Base-by-base conservation (phyloP, 345 rosid species). In the Litchi chinensis region DNA sequence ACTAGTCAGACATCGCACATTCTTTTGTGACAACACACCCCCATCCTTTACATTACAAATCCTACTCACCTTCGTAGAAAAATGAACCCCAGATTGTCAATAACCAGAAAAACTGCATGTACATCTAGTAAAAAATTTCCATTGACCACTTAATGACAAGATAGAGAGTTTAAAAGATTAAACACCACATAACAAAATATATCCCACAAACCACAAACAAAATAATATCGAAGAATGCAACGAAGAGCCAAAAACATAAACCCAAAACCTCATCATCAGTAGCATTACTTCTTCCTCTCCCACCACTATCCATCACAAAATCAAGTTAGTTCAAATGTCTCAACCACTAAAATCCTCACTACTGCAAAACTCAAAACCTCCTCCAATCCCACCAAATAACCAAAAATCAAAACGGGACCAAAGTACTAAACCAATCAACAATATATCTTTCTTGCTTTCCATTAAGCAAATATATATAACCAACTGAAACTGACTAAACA, bases 341-440 rank as follows among this genome's bases (percentile, higher is more conserved):
- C 22, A 66, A 76, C 71, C 74, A 77, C 64, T 56, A 48, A 62
- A 75, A 16, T 52, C 76, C 72, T 68, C 78, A n/a, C 26, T 60
- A 59, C 54, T 57, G 60, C 68, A 74, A 26, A 46, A 46, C 52
- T 44, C 74, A 59, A 59, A 54, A 65, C 12, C 78, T 16, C 48
- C 62, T 62, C 10, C 70, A 74, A 39, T 60, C 57, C 67, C 41
- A 64, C 39, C 52, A 76, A 71, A 28, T 26, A 65, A 68, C 43
- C 74, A 73, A 77, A 52, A 80, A 73, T 67, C 66, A 73, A 68
- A 70, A 69, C 18, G 52, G 52, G 52, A 46, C 52, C 12, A 11
- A 46, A 46, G 43, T 60, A 69, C 60, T 37, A 72, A 40, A 64
- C 52, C 74, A 66, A 82, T 43, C 40, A 37, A 52, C 59, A 73